Evolutionary conservation across 257 asterid species (phyloP).

Genomic region (Gynochthodes officinalis): DNA sequence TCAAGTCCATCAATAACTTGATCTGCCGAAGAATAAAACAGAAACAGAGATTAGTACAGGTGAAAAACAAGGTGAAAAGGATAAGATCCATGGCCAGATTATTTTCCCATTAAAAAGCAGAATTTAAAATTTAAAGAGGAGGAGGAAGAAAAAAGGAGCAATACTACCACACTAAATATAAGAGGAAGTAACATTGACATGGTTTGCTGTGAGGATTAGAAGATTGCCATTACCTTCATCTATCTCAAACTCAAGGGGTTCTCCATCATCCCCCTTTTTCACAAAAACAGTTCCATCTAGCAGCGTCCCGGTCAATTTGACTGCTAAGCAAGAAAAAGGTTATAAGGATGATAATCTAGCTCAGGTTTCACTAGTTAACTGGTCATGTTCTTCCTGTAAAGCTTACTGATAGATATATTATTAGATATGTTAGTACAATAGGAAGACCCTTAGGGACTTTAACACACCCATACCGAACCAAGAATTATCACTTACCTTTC

Average conservation of each 20-base stretch:
- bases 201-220: background rate
- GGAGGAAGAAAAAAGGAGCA: too few relatives aligned
- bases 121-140: background rate
- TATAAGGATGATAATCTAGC: background rate
- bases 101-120: background rate
- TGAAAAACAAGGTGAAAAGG: background rate
- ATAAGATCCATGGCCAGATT: background rate
- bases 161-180: background rate
- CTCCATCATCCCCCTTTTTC: constrained; percentile 38
- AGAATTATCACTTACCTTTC: too few relatives aligned
- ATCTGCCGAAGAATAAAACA: constrained; percentile 22
- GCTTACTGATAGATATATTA: too few relatives aligned
- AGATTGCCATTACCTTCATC: constrained; percentile 42
- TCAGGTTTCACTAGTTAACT: background rate
- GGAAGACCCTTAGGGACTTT: too few relatives aligned
- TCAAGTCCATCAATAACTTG: constrained; percentile 60
- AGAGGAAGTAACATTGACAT: background rate
- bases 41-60: background rate
- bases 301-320: constrained; percentile 47
- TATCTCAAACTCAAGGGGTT: constrained; percentile 42
- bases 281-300: constrained; percentile 46
- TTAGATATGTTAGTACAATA: too few relatives aligned
- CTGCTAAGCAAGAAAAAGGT: constrained; percentile 25
- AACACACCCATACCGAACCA: too few relatives aligned
- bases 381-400: background rate